These are phyloP conservation scores for Butyriboletus loyo DNA, from an alignment of 768 basidiomycete species.

Conservation along the genomic window DNA sequence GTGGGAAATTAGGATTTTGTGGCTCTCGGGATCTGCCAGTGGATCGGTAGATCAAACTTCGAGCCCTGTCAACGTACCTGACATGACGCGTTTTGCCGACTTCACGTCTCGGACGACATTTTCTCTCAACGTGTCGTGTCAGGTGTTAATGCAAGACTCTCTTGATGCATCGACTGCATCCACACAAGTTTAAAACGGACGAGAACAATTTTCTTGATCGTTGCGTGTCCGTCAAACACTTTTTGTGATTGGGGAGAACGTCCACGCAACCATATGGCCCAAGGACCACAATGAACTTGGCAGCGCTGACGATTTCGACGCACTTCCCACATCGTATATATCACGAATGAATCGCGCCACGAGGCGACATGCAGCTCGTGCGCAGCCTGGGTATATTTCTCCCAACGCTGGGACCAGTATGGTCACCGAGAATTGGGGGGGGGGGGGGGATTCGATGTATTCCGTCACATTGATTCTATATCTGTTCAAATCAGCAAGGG, in stretches of 20 bases:
- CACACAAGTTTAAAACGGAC: not conserved
- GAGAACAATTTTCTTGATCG: not conserved
- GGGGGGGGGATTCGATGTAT: not conserved
- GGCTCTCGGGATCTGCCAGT: not conserved
- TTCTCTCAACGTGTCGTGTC: too few species aligned
- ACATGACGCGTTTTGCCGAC: too few species aligned
- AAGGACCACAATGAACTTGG: not conserved
- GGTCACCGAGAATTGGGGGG: not conserved
- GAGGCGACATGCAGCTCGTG: not conserved
- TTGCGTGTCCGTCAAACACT: not conserved
- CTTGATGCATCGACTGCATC: not conserved
- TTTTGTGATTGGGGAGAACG: not conserved
- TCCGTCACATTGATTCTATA: not conserved
- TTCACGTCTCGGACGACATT: too few species aligned
- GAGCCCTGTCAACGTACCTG: too few species aligned
- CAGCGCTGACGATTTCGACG: too few species aligned
- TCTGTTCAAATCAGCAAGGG: not conserved
- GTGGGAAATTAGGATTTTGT: too few species aligned
- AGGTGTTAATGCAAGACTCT: not conserved
- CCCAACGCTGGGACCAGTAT: not conserved
- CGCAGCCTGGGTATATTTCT: not conserved
- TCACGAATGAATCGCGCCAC: not conserved
- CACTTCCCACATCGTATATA: not conserved
- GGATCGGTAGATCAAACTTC: not conserved
- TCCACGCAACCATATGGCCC: not conserved